These are phyloP conservation scores for Lasiosphaeria ovina DNA, from an alignment of 495 filamentous ascomycete species.

Conservation along the genomic window DNA sequence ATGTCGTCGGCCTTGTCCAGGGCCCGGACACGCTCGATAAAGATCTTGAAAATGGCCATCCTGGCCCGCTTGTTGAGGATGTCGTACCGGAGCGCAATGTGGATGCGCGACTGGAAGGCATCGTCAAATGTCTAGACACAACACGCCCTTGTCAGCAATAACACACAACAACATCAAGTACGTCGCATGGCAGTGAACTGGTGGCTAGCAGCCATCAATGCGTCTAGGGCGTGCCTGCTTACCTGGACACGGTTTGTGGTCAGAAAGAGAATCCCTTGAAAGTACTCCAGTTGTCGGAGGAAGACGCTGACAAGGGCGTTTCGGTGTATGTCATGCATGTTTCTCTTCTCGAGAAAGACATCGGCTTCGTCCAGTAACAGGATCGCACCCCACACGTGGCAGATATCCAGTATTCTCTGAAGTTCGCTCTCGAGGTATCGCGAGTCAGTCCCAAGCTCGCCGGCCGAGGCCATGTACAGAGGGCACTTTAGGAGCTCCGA, in stretches of 20 bases:
- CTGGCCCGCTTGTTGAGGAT: constrained; percentile 73
- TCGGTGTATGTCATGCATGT: constrained; percentile 69
- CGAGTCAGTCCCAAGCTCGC: constrained; percentile 78
- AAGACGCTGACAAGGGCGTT: constrained; percentile 72
- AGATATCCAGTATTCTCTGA: constrained; percentile 81
- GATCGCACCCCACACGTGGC: constrained; percentile 82
- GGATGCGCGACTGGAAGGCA: constrained; percentile 60
- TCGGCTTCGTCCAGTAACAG: constrained; percentile 76
- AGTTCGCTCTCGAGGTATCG: constrained; percentile 76
- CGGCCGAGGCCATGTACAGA: constrained; percentile 80
- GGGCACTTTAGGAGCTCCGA: constrained; percentile 79
- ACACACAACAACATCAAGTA: background rate
- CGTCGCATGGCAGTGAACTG: too few species aligned
- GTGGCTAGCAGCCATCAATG: too few species aligned
- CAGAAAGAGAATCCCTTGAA: constrained; percentile 52
- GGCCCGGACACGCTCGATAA: constrained; percentile 65
- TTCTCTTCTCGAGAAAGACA: constrained; percentile 74
- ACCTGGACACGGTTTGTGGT: constrained; percentile 56
- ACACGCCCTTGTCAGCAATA: constrained; percentile 11
- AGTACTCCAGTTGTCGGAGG: constrained; percentile 53
- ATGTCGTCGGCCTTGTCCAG: constrained; percentile 60
- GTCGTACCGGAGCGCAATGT: constrained; percentile 74
- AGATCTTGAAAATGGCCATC: constrained; percentile 83
- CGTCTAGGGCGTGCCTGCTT: background rate
- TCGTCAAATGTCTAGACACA: constrained; percentile 57